Evolutionary conservation across 345 rosid species (phyloP).

Genomic region (Psidium friedrichsthalianum): DNA sequence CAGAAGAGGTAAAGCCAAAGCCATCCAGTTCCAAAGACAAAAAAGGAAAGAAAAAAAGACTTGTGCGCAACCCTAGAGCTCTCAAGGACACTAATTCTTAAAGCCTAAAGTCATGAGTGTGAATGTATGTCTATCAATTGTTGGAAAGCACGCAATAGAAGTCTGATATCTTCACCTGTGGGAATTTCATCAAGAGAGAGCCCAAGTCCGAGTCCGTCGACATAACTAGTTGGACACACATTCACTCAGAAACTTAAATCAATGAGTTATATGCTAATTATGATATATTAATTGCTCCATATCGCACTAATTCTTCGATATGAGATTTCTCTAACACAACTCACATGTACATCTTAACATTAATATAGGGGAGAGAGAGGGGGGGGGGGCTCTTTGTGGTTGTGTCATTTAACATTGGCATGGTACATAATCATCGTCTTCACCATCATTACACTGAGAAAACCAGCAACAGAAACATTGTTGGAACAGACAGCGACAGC

Average conservation of each 20-base stretch:
- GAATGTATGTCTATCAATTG: neutral
- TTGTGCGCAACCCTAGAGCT: neutral
- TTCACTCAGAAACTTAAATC: too few species aligned
- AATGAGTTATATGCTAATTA: too few species aligned
- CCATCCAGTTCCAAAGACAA: neutral
- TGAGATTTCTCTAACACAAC: too few species aligned
- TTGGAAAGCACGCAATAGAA: too few species aligned
- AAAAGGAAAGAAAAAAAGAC: neutral
- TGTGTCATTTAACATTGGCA: neutral
- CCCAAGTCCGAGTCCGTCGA: too few species aligned
- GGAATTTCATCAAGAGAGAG: too few species aligned
- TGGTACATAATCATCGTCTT: neutral
- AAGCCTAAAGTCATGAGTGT: neutral
- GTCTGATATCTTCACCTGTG: too few species aligned
- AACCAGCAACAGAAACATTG: neutral
- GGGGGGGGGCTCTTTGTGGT: neutral
- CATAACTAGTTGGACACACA: too few species aligned
- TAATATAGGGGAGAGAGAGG: neutral
- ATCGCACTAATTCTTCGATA: too few species aligned
- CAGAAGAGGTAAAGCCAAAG: neutral
- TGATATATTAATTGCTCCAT: too few species aligned
- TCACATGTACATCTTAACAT: too few species aligned
- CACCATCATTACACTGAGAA: neutral
- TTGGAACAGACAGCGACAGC: conserved; percentile 25
- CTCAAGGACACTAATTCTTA: neutral